Evolutionary conservation across 306 rosid species (phyloP), one percentile per base, ranked within the genome.

Genomic region (Alnus glutinosa): DNA sequence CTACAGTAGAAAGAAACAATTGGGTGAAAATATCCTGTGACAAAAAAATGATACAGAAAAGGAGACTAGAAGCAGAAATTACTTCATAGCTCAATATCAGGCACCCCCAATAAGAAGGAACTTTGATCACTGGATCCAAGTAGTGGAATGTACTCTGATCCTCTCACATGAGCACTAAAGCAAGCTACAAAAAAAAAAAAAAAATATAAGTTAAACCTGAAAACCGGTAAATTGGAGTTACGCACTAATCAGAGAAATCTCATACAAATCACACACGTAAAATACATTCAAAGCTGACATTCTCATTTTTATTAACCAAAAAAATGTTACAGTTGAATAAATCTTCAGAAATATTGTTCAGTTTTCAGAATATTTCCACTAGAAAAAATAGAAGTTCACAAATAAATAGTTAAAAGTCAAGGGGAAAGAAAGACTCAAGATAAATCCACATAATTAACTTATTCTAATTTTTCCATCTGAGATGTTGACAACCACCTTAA

Each of bases 111-210:
- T 71, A 87, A 80, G 87, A 92, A 89, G 28, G 96, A 92, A 83
- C 89, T 86, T 61, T 92, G 90, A 84, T 92, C 93, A 46, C 84
- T 63, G 8, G 95, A 87, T 76, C 97, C 96, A 23, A 85, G 86
- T n/a, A 89, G 90, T 9, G 98, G 96, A 86, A 87, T 89, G 82
- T 91, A 95, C 84, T 95, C 98, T 5, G 93, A 92, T 79, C 98
- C 97, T 84, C 98, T 93, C 83, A 95, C 98, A 70, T 88, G 98
- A 69, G 88, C 98, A 78, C 95, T 83, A 84, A 85, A 95, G 92
- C 98, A 95, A 83, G 98, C 98, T 94, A 85, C 92, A 83, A 16
- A 75, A 80, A 83, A 30, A 74, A 80, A 83, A 30, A 74, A 73
- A n/a, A n/a, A n/a, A n/a, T n/a, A n/a, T n/a, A 46, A 77, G 70